Evolutionary conservation across 768 basidiomycete species (phyloP), one percentile per base, ranked within the genome.

Genomic region (Lactifluus piperatus): DNA sequence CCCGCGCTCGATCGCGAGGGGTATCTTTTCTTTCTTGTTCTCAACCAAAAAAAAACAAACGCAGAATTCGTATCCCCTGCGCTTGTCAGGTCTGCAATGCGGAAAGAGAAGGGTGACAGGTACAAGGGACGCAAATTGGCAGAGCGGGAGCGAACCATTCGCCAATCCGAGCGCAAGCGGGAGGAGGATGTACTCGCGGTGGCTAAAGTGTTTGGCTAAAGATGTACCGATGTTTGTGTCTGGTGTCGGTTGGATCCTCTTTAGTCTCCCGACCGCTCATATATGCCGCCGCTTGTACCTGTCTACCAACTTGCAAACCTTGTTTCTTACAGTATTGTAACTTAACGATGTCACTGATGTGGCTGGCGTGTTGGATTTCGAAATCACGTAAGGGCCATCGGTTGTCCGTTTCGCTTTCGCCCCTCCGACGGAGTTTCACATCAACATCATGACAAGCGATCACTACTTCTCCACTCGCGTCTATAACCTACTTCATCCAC

Each of bases 51-150:
- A 16, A 6, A 22, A 44, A 44, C 4, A 39, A 20, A 16, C 37
- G 32, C 71, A 94, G 97, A 97, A 78, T 99, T 97, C 68, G 77
- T 98, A 47, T 87, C 93, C 1, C 95, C 97, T 5, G 80, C 92
- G 11, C 84, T 86, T 9, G 79, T 88, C 22, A 84, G 93, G 53
- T 85, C 85, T 16, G 76, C 81, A 0, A 68, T 81, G 56, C 85
- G 83, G 69, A 79, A 83, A 64, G 83, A 81, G 65, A 83, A 86
- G 70, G 94, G 93, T 0, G 76, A 79, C 58, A 93, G 83, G 72
- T 98, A 97, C 73, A 81, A 81, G 55, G 76, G 79, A 39, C 80
- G 95, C 59, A 94, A 97, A 74, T 80, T 88, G 47, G 86, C 84
- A 13, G 79, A 94, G 69, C 74, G 76, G 63, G 88, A 91, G 62